phyloP scores from a whole-genome alignment of 495 filamentous ascomycete species.

The Aspergillus diversus region DNA sequence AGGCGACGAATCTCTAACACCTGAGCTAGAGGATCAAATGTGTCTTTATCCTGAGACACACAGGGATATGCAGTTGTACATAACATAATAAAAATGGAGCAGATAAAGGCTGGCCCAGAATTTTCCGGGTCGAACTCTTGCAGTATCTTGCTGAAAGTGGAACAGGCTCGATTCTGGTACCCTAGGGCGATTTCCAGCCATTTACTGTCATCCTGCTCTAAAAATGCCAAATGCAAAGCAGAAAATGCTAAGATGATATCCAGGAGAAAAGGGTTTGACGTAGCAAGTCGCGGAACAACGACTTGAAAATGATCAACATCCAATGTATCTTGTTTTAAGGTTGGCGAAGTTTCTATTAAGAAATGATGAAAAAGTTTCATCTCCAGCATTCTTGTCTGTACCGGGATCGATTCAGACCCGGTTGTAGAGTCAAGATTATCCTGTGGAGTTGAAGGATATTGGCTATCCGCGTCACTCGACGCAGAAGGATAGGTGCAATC shows the following conservation, averaged over 20 bases:
- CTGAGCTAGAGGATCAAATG: slow-evolving; percentile 34
- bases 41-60: slow-evolving; percentile 33
- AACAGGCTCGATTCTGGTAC: slow-evolving; percentile 43
- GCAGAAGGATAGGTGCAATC: slow-evolving; percentile 40
- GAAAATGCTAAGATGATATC: slow-evolving; percentile 52
- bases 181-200: slow-evolving; percentile 40
- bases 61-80: slow-evolving; percentile 40
- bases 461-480: slow-evolving; percentile 34
- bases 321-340: slow-evolving; percentile 33
- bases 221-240: slow-evolving; percentile 49
- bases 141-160: slow-evolving; percentile 36
- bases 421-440: slow-evolving; percentile 25
- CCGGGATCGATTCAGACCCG: slow-evolving; percentile 16
- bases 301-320: slow-evolving; percentile 44
- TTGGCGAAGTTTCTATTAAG: slow-evolving; percentile 38
- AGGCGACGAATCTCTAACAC: slow-evolving; percentile 41
- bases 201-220: slow-evolving; percentile 34
- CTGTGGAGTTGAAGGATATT: slow-evolving; percentile 27
- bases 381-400: slow-evolving; percentile 39
- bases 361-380: slow-evolving; percentile 47
- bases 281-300: slow-evolving; percentile 48
- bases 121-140: slow-evolving; percentile 31
- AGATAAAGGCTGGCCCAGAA: slow-evolving; percentile 42
- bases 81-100: slow-evolving; percentile 46
- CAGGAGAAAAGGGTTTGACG: slow-evolving; percentile 47